Evolutionary conservation across 805 yeast species (phyloP), one percentile per base, ranked within the genome.

Genomic region (Debaryomyces maramus): DNA sequence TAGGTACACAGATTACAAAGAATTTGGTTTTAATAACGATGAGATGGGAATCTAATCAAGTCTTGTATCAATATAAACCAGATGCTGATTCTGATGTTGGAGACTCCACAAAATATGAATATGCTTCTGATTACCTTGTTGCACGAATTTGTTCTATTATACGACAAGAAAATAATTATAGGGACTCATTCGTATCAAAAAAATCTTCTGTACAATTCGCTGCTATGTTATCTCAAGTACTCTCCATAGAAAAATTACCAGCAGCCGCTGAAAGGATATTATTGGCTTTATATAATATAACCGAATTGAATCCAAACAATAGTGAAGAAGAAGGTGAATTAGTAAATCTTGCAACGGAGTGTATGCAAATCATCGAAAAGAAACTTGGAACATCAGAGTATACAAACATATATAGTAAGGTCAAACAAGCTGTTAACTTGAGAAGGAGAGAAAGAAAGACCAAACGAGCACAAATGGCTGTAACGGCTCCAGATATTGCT

Each of bases 401-500:
- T 55, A 75, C 87, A 9, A 59, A 67, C 15, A 63, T 78, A 2
- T 84, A 82, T 54, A 67, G 85, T 1, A 67, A 67, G 32, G 93
- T 88, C n/a, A 79, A 80, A 56, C 78, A 74, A 47, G 52, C 53
- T 13, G 83, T 90, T 17, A 64, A 61, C 20, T 67, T 68, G 24
- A 78, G 88, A 60, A 77, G 97, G 53, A 75, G 75, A 43, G 95
- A 88, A 35, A 79, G 97, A 62, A 80, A 74, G 56, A 76, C 85
- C 0, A 83, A 82, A 55, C 73, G 89, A 41, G 85, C 95, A 0
- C 82, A 85, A 43, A 65, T 88, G 56, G 85, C 88, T 3, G 72
- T 90, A 8, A 76, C 73, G 15, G 85, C 84, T 3, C 98, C 98
- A 0, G 96, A 85, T 11, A 63, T 77, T 30, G 83, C 88, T n/a